A percentile compares a stretch with the other conserved stretches of the same genome.
phyloP scores from a whole-genome alignment of 2,329 filamentous ascomycete species.

The Xylariaceae sp. region DNA sequence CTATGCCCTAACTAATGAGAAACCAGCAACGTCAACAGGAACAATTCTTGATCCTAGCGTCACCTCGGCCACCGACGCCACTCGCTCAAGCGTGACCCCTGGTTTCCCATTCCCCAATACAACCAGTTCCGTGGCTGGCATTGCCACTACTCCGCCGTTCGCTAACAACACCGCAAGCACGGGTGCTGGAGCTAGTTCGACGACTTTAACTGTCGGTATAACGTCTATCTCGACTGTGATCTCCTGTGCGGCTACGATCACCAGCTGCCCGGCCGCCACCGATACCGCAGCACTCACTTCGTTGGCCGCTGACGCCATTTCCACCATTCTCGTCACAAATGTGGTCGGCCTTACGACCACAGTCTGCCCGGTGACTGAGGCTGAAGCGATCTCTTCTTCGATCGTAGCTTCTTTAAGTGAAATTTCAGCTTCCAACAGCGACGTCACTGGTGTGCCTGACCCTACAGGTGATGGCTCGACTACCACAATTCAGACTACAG shows the following conservation, averaged over 20 bases:
- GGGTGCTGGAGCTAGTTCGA: slow-evolving; percentile 16
- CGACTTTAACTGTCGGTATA: slow-evolving; percentile 29
- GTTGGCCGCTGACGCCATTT: slow-evolving; percentile 26
- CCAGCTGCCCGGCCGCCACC: slow-evolving; percentile 31
- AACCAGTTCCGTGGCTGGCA: background rate
- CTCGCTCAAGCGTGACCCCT: background rate
- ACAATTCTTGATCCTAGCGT: background rate
- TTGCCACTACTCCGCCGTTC: slow-evolving; percentile 9
- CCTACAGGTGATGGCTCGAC: slow-evolving; percentile 5
- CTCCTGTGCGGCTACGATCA: slow-evolving; percentile 33
- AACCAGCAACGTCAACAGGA: background rate
- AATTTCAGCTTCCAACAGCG: no score
- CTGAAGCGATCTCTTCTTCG: slow-evolving; percentile 29
- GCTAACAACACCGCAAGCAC: slow-evolving; percentile 18
- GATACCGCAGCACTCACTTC: slow-evolving; percentile 28
- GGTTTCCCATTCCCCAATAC: slow-evolving; percentile 4
- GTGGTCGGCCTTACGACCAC: slow-evolving; percentile 36
- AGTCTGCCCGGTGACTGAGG: slow-evolving; percentile 34
- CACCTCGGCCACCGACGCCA: background rate
- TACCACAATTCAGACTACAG: background rate
- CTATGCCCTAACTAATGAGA: background rate
- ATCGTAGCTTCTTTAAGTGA: slow-evolving; percentile 29
- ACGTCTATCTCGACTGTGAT: slow-evolving; percentile 33
- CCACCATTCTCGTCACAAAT: slow-evolving; percentile 32
- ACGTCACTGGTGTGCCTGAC: background rate